phyloP scores from a whole-genome alignment of 768 basidiomycete species.

The Leccinum variicolor region DNA sequence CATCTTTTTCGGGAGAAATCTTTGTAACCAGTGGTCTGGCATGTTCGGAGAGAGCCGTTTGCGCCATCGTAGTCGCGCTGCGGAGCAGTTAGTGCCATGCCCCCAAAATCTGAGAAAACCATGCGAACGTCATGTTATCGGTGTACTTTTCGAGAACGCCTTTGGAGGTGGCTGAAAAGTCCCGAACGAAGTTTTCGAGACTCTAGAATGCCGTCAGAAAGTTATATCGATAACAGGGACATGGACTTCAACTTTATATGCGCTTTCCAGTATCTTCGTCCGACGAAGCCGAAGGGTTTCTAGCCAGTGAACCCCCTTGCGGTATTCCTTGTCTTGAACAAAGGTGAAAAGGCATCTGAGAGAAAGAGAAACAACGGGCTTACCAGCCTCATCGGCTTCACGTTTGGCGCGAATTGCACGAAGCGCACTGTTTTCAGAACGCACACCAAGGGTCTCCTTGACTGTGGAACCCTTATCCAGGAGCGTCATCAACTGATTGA shows the following conservation, averaged over 20 bases:
- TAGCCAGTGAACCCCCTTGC: slow-evolving; percentile 88
- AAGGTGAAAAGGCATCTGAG: slow-evolving; percentile 1
- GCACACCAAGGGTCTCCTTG: slow-evolving; percentile 57
- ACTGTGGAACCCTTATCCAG: slow-evolving; percentile 71
- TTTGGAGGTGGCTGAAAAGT: slow-evolving; percentile 64
- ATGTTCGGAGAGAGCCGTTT: slow-evolving; percentile 69
- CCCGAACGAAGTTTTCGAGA: slow-evolving; percentile 73
- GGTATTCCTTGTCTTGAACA: slow-evolving; percentile 77
- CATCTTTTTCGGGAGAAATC: slow-evolving; percentile 72
- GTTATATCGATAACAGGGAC: background rate
- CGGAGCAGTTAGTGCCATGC: background rate
- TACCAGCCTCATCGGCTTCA: slow-evolving; percentile 89
- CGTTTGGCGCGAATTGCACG: slow-evolving; percentile 79
- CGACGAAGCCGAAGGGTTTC: slow-evolving; percentile 83
- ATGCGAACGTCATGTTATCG: slow-evolving; percentile 64
- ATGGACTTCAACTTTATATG: slow-evolving; percentile 58
- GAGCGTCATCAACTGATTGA: slow-evolving; percentile 84
- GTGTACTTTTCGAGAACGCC: slow-evolving; percentile 66
- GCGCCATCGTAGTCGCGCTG: slow-evolving; percentile 76
- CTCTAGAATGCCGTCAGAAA: slow-evolving; percentile 47
- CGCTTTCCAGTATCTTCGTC: slow-evolving; percentile 78
- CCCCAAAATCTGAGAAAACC: background rate
- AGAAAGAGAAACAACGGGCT: slow-evolving; percentile 11
- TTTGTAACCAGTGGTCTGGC: slow-evolving; percentile 57
- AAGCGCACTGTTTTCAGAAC: slow-evolving; percentile 61